A percentile compares a stretch with the other conserved stretches of the same genome.
Conservation (phyloP, 345 rosid species). For the Pistacia vera region DNA sequence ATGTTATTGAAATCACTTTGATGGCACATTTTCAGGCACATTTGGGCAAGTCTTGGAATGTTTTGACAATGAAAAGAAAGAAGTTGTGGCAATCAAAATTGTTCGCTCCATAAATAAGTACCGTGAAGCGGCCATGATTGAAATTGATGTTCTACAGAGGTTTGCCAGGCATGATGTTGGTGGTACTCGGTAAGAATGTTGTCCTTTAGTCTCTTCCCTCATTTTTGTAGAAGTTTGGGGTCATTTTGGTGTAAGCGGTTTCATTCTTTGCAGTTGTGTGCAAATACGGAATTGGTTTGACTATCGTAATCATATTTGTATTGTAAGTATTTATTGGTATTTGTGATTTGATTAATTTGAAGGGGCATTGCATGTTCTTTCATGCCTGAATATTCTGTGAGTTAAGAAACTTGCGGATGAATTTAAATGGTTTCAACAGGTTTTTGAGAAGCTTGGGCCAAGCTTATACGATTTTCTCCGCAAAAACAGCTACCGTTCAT, state of each 20-base stretch:
- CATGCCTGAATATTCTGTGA: constrained; percentile 52
- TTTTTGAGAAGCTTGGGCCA: constrained; percentile 99
- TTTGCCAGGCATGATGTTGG: constrained; percentile 76
- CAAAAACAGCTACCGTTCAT: constrained; percentile 97
- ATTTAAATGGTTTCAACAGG: constrained; percentile 96
- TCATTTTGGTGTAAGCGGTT: constrained; percentile 57
- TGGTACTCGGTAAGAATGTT: constrained; percentile 67
- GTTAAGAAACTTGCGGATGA: constrained; percentile 78
- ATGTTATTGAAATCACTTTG: constrained; percentile 2
- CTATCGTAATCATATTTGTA: constrained; percentile 99
- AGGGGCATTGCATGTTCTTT: constrained; percentile 34
- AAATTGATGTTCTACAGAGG: constrained; percentile 75
- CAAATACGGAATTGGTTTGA: constrained; percentile 99
- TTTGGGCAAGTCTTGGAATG: constrained; percentile 93
- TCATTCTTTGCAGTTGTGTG: constrained; percentile 99
- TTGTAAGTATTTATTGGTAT: constrained; percentile 83
- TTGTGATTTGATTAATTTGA: constrained; percentile 57
- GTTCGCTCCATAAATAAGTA: constrained; percentile 79
- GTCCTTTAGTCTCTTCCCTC: constrained; percentile 10
- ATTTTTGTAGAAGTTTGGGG: constrained; percentile 28
- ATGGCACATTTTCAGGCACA: constrained; percentile 51
- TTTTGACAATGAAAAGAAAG: constrained; percentile 75
- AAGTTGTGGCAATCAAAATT: constrained; percentile 83
- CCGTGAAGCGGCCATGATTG: constrained; percentile 93
- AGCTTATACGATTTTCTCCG: constrained; percentile 99